Conservation (phyloP, 129 eudicot species). For the Centella asiatica region DNA sequence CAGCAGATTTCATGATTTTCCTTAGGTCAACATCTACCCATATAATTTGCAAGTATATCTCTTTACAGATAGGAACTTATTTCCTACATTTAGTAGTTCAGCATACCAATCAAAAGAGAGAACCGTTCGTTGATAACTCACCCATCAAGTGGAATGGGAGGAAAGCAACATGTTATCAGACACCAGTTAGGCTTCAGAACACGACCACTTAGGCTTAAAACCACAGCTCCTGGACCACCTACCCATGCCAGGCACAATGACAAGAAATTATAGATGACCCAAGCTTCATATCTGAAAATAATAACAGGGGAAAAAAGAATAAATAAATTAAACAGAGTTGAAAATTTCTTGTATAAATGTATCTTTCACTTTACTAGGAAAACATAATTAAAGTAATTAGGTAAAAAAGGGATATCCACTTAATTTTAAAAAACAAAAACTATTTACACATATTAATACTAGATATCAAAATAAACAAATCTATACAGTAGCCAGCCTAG, state of each 20-base stretch:
- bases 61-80: too few species aligned
- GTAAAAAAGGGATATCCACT: background rate
- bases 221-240: slow-evolving; percentile 72
- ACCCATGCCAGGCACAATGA: slow-evolving; percentile 70
- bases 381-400: background rate
- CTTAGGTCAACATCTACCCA: background rate
- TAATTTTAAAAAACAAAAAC: background rate
- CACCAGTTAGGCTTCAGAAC: slow-evolving; percentile 52
- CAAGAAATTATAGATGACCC: slow-evolving; percentile 62
- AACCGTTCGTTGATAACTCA: slow-evolving; percentile 18
- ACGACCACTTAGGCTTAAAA: slow-evolving; percentile 43
- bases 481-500: background rate
- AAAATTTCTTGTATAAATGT: background rate
- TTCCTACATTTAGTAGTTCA: background rate
- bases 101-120: background rate
- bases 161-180: slow-evolving; percentile 60
- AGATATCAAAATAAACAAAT: background rate
- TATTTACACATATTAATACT: background rate
- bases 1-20: background rate
- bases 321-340: background rate
- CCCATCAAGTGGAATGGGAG: slow-evolving; percentile 66
- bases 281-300: slow-evolving; percentile 57
- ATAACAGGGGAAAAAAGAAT: slow-evolving; percentile 8
- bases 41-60: background rate
- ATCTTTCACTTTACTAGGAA: background rate